Evolutionary conservation across 139 green algal genomes (phyloP), one percentile per base, ranked within the genome.

Genomic region (Deuterostichococcus epilithicus): DNA sequence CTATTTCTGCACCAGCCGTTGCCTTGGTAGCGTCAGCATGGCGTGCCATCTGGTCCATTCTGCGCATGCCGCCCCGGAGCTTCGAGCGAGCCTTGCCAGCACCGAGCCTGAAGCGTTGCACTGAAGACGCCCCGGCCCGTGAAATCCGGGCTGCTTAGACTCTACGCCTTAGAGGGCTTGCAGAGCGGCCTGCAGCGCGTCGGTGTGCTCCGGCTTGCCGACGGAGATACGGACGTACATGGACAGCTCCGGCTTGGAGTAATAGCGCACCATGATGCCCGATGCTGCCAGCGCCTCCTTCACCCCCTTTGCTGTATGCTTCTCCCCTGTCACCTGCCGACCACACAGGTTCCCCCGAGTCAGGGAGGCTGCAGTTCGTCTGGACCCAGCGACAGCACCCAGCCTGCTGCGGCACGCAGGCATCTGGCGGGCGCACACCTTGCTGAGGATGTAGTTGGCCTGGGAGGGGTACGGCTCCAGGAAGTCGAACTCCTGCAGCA

Each of bases 361-460:
- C 10, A 52, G 42, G 10, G 13, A 13, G 13, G 42, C n/a, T n/a
- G n/a, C n/a, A n/a, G n/a, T n/a, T n/a, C n/a, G n/a, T n/a, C n/a
- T n/a, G n/a, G n/a, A n/a, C n/a, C n/a, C n/a, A n/a, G n/a, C n/a
- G n/a, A n/a, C n/a, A n/a, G n/a, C n/a, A n/a, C n/a, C n/a, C n/a
- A n/a, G n/a, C n/a, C n/a, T n/a, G n/a, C n/a, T n/a, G n/a, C n/a
- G n/a, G n/a, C n/a, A n/a, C n/a, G n/a, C n/a, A n/a, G n/a, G 69
- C 76, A 23, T n/a, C n/a, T n/a, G n/a, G n/a, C n/a, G n/a, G n/a
- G n/a, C 66, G 1, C 60, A 36, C 26, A 96, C 93, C 78, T 93
- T 95, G 83, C 92, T 97, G 1, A 99, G 87, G 15, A 99, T 88
- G 76, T 99, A 99, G 89, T 99, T 99, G 69, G 94, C 90, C 30